Percentiles rank a stretch among this genome's conserved stretches.
Conservation (phyloP, 108 stramenopile species). For the Chaetoceros muelleri region DNA sequence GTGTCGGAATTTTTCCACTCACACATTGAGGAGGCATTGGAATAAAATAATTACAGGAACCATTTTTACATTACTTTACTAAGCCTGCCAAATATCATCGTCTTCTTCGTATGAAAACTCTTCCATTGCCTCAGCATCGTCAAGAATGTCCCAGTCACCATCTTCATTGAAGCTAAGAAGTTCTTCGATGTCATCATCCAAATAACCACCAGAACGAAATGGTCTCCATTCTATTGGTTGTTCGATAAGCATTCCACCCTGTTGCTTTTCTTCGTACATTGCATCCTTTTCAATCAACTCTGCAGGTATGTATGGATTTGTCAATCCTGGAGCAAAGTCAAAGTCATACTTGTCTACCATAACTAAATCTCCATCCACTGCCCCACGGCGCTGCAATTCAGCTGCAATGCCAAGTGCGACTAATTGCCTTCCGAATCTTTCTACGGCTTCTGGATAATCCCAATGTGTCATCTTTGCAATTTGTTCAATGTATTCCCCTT, state of each 20-base stretch:
- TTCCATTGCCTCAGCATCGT: constrained; percentile 37
- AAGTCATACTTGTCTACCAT: constrained; percentile 88
- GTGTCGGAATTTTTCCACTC: constrained; percentile 9
- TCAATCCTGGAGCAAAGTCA: constrained; percentile 68
- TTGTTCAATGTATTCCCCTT: constrained; percentile 76
- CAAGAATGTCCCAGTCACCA: constrained; percentile 77
- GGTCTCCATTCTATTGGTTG: constrained; percentile 50
- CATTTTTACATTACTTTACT: background rate
- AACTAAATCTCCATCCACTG: constrained; percentile 77
- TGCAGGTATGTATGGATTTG: constrained; percentile 78
- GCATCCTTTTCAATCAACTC: constrained; percentile 70
- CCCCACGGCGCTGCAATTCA: constrained; percentile 67
- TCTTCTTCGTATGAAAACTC: constrained; percentile 34
- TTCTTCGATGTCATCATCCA: constrained; percentile 74
- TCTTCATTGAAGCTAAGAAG: constrained; percentile 63
- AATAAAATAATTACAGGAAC: background rate
- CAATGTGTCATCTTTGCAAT: constrained; percentile 90
- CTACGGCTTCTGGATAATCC: constrained; percentile 88
- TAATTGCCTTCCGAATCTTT: constrained; percentile 80
- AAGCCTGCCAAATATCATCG: constrained; percentile 68
- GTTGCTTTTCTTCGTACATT: constrained; percentile 24
- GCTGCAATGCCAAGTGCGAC: constrained; percentile 74
- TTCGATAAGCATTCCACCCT: constrained; percentile 14
- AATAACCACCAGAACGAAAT: constrained; percentile 65
- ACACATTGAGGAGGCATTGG: background rate